Percentiles rank a stretch among this genome's conserved stretches.
phyloP scores from a whole-genome alignment of 306 rosid genomes.

The Castanea sativa region DNA sequence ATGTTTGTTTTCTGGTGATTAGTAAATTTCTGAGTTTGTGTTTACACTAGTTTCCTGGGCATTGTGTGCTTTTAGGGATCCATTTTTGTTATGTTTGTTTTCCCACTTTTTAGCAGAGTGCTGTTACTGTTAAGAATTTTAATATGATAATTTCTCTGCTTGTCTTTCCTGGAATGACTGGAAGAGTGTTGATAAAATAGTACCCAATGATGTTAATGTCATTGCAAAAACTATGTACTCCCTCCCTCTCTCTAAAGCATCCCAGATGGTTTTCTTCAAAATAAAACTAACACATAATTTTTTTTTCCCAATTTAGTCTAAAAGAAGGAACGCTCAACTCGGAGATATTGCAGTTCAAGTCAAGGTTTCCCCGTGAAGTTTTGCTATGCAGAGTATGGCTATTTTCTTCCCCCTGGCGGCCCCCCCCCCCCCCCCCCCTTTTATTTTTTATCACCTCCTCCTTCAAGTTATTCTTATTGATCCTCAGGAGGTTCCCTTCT shows the following conservation, averaged over 20 bases:
- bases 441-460: background rate
- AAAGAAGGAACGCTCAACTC: conserved; percentile 91
- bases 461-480: background rate
- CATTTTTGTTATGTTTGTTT: background rate
- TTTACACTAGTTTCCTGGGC: background rate
- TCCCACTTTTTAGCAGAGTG: background rate
- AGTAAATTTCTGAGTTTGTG: background rate
- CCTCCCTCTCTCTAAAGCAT: conserved; percentile 4
- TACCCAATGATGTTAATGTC: background rate
- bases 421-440: background rate
- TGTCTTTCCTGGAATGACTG: background rate
- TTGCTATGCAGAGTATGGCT: conserved; percentile 85
- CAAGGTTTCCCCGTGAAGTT: conserved; percentile 86
- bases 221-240: background rate
- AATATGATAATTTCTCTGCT: background rate
- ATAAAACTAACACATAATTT: conserved; percentile 6
- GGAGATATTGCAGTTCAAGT: conserved; percentile 87
- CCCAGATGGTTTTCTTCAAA: conserved; percentile 1
- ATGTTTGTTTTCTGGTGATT: no score
- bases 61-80: background rate
- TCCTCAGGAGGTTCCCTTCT: background rate
- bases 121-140: background rate
- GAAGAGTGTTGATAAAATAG: background rate
- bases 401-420: background rate
- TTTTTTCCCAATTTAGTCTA: conserved; percentile 45